Percentiles rank a stretch among this genome's conserved stretches.
These are phyloP conservation scores for Venturia effusa DNA, from an alignment of 2,329 filamentous ascomycete species.

Conservation along the genomic window DNA sequence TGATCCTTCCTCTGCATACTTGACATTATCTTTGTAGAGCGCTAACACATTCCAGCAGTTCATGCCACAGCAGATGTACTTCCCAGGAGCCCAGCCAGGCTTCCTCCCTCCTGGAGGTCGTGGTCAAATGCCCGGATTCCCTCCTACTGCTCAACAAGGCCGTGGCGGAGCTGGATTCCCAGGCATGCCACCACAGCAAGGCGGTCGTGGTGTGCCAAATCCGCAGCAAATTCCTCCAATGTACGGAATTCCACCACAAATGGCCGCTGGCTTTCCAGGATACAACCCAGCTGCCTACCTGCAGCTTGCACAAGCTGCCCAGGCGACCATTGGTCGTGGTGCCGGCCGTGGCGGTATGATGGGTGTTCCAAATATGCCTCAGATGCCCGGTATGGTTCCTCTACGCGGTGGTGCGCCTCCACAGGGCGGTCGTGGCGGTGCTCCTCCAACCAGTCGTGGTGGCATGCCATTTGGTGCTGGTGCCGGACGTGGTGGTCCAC, in stretches of 20 bases:
- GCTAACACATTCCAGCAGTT: slow-evolving; percentile 43
- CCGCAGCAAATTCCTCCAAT: slow-evolving; percentile 75
- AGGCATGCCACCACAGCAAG: slow-evolving; percentile 65
- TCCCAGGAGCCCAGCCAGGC: slow-evolving; percentile 65
- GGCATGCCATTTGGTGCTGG: slow-evolving; percentile 13
- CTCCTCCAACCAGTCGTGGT: slow-evolving; percentile 28
- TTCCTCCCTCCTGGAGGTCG: slow-evolving; percentile 47
- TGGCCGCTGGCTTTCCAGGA: slow-evolving; percentile 61
- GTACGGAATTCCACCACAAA: slow-evolving; percentile 62
- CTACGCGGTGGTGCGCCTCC: slow-evolving; percentile 24
- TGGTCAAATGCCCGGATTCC: slow-evolving; percentile 49
- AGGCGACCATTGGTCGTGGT: slow-evolving; percentile 47
- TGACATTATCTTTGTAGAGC: not conserved
- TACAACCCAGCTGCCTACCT: slow-evolving; percentile 65
- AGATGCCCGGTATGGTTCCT: slow-evolving; percentile 44
- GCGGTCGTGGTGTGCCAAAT: slow-evolving; percentile 69
- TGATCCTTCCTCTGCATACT: not conserved
- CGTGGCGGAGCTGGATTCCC: slow-evolving; percentile 82
- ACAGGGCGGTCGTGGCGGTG: slow-evolving; percentile 32
- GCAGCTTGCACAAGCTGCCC: slow-evolving; percentile 62
- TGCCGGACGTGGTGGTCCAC: slow-evolving; percentile 16
- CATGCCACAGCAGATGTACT: slow-evolving; percentile 89
- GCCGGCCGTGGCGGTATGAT: slow-evolving; percentile 56
- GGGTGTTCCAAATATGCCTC: slow-evolving; percentile 41
- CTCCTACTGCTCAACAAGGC: slow-evolving; percentile 63